Base-by-base conservation (phyloP, 495 filamentous ascomycete species). In the Glarea lozoyensis region DNA sequence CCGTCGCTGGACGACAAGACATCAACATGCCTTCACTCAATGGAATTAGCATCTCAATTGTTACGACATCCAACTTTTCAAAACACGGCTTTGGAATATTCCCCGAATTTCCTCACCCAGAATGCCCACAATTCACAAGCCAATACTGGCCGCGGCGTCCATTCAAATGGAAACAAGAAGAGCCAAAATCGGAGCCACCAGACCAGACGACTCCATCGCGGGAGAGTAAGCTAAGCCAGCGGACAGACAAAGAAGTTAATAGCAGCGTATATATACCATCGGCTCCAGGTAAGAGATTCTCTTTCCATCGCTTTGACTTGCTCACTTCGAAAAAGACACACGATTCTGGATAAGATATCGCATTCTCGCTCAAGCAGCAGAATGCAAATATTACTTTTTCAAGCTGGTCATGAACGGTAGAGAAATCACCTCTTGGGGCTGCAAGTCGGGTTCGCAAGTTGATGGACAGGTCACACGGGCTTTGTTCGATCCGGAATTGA, bases 241-340 rank as follows among this genome's bases (percentile, higher is more conserved):
- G 54, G 11, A 40, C 50, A 24, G 55, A 46, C 22, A 41, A 37
- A 34, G 13, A 19, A 16, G 24, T 45, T n/a, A 15, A 46, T 17
- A 51, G 63, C 22, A 66, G 70, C 4, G 69, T 72, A 25, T 75
- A 73, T 39, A 63, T 75, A 16, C 66, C 69, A 2, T 73, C 70
- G 0, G 43, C 61, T 0, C 62, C 69, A 43, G 69, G 72, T 67
- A 55, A 17, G 59, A 21, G 2, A 12, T 18, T 23, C 13, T 12
- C 30, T 24, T n/a, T 40, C 31, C 12, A 29, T 29, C n/a, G 16
- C 20, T 25, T 10, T 35, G 45, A n/a, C 30, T 15, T 4, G 13
- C 22, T 51, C 24, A 57, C 7, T n/a, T 10, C 7, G n/a, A 13
- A 23, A 1, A 32, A 75, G 69, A 63, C 11, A 54, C 56, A n/a